These are phyloP conservation scores for Chaetomiaceae sp. DNA, from an alignment of 2,329 filamentous ascomycete genomes.

Conservation along the genomic window DNA sequence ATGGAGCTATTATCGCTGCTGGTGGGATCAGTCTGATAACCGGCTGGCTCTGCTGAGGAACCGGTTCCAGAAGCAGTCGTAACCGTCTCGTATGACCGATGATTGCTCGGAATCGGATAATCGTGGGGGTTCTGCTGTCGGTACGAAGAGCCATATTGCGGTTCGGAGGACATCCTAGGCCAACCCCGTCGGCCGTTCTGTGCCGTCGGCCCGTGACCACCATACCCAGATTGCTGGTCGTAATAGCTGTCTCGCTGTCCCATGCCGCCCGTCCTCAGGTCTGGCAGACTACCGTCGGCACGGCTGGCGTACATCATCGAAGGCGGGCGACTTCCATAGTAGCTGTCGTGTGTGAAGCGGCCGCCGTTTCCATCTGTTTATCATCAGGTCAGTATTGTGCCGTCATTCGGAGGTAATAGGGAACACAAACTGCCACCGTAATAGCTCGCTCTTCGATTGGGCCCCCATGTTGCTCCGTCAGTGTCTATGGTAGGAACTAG, in stretches of 20 bases:
- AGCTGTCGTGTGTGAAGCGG: constrained; percentile 49
- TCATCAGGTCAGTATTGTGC: constrained; percentile 10
- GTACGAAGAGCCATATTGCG: constrained; percentile 36
- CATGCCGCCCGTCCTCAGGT: constrained; percentile 33
- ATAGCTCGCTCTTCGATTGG: constrained; percentile 59
- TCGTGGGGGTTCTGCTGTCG: constrained; percentile 42
- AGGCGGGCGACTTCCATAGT: constrained; percentile 45
- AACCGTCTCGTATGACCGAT: constrained; percentile 82
- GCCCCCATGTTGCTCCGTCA: constrained; percentile 36
- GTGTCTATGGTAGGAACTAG: constrained; percentile 36
- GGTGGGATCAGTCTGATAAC: constrained; percentile 76
- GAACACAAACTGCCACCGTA: constrained; percentile 37
- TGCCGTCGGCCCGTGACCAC: constrained; percentile 31
- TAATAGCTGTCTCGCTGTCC: constrained; percentile 36
- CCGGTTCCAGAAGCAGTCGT: constrained; percentile 71
- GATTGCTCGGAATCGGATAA: constrained; percentile 58
- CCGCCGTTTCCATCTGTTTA: constrained; percentile 34
- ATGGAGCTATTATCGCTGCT: constrained; percentile 92
- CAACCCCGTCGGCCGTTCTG: constrained; percentile 32
- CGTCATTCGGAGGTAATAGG: background rate
- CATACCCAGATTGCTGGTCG: constrained; percentile 39
- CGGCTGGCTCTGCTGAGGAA: constrained; percentile 67
- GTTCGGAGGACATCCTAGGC: constrained; percentile 46
- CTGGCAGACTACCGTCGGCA: constrained; percentile 36
- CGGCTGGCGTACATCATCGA: constrained; percentile 27